Evolutionary conservation across 1,139 yeast genomes (phyloP).

Genomic region (Yamadazyma membranifaciens): DNA sequence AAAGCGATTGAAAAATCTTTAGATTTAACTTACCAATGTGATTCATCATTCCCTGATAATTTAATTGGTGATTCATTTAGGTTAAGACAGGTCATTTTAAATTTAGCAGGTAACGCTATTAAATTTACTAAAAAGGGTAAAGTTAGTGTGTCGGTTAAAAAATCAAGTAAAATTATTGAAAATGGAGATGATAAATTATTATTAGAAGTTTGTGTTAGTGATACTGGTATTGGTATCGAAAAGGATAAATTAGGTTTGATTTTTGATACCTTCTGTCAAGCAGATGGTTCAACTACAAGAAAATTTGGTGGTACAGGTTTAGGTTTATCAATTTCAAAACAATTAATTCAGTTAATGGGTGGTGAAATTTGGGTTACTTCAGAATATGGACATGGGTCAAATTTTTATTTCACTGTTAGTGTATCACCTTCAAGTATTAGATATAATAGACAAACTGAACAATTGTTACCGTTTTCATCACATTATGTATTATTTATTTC

Average conservation of each 20-base stretch:
- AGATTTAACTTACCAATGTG: constrained; percentile 78
- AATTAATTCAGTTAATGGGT: constrained; percentile 85
- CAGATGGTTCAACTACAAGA: constrained; percentile 89
- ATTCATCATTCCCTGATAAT: constrained; percentile 82
- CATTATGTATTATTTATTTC: constrained; percentile 71
- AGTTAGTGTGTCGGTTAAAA: constrained; percentile 62
- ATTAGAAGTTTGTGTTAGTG: constrained; percentile 81
- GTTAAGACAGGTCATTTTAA: constrained; percentile 77
- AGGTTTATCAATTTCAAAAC: constrained; percentile 83
- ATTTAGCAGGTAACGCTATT: constrained; percentile 84
- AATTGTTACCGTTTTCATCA: constrained; percentile 67
- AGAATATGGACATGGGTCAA: constrained; percentile 77
- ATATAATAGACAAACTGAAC: constrained; percentile 64
- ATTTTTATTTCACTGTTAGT: constrained; percentile 75
- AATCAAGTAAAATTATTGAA: constrained; percentile 37
- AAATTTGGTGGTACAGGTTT: constrained; percentile 91
- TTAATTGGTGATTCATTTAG: constrained; percentile 86
- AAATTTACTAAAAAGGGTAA: constrained; percentile 82
- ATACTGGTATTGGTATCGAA: constrained; percentile 87
- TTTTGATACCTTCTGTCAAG: constrained; percentile 88
- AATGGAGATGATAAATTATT: constrained; percentile 51
- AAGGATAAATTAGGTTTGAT: constrained; percentile 79
- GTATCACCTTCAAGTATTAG: constrained; percentile 72
- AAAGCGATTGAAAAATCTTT: constrained; percentile 83
- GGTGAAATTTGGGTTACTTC: constrained; percentile 90